These are phyloP conservation scores for Papilionanthe hybrid DNA, from an alignment of 116 monocot species.

Conservation along the genomic window DNA sequence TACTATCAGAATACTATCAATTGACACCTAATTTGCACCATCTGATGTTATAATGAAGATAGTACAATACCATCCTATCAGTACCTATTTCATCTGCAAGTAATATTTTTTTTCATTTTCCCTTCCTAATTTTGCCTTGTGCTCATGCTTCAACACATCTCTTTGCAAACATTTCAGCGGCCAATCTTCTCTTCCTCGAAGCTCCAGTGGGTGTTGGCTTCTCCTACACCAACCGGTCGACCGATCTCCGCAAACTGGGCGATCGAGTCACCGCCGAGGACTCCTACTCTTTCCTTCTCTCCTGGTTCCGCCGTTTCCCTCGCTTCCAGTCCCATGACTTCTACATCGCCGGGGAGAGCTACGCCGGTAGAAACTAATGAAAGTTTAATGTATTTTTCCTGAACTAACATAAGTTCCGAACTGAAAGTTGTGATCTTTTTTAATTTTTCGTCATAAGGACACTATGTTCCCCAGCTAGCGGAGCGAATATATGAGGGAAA, in stretches of 20 bases:
- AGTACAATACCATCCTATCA: too few species aligned
- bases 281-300: constrained; percentile 25
- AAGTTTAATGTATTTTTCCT: background rate
- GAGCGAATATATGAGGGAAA: constrained; percentile 22
- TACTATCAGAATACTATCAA: too few species aligned
- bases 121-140: background rate
- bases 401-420: too few species aligned
- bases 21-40: too few species aligned
- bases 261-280: constrained; percentile 32
- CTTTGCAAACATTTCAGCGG: constrained; percentile 24
- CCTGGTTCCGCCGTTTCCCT: constrained; percentile 35
- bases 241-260: constrained; percentile 47
- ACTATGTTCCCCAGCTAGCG: constrained; percentile 36
- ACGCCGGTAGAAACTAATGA: constrained; percentile 13
- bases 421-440: too few species aligned
- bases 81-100: too few species aligned
- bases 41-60: too few species aligned
- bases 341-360: constrained; percentile 32
- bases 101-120: background rate
- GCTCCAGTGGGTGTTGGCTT: constrained; percentile 75
- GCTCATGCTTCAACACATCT: background rate
- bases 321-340: constrained; percentile 24
- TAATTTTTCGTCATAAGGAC: constrained; percentile 31
- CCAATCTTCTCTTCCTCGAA: constrained; percentile 72
- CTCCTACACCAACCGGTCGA: constrained; percentile 68